Base-by-base conservation (phyloP, 2,329 filamentous ascomycete genomes). In the Sclerotinia minor region DNA sequence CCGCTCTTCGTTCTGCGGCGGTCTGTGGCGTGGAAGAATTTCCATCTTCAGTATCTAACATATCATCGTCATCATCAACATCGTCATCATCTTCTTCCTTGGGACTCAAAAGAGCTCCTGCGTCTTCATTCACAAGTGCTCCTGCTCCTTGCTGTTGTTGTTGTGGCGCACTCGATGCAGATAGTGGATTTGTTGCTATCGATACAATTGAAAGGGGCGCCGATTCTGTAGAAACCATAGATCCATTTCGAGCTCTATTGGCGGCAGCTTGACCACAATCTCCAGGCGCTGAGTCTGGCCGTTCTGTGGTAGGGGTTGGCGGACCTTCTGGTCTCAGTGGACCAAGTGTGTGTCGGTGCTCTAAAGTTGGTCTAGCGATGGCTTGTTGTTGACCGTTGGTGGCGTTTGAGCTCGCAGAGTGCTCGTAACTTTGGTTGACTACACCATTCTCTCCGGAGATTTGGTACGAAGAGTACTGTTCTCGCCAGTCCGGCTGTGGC, bases 1-100 rank as follows among this genome's bases (percentile, higher is more conserved):
- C 85, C 68, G 82, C 86, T 47, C 82, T 82, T 68, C 83, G 82
- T 76, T 88, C 87, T 41, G 85, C 85, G 29, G 82, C 82, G 11
- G 83, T 86, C 74, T 83, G 84, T 45, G 82, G 80, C n/a, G 75
- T 55, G 24, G 38, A 50, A 32, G 67, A 68, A n/a, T 76, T 73
- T 47, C 72, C 74, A 52, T 83, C 82, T 44, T 79, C 80, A 24
- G 75, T 81, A 52, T 87, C 85, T 49, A 76, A 60, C 80, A 84
- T 83, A 35, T 85, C 84, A 52, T 88, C 86, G 38, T 89, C 85
- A 6, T 88, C 85, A 2, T 76, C 76, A 38, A 76, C 71, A 6
- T 77, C 76, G 35, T 76, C 73, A 45, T 75, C 74, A 24, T 75
- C 74, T 59, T 77, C 75, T 49, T 76, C 75, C 68, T 76, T 77